phyloP scores from a whole-genome alignment of 805 yeast species.

The Yarrowia divulgata region DNA sequence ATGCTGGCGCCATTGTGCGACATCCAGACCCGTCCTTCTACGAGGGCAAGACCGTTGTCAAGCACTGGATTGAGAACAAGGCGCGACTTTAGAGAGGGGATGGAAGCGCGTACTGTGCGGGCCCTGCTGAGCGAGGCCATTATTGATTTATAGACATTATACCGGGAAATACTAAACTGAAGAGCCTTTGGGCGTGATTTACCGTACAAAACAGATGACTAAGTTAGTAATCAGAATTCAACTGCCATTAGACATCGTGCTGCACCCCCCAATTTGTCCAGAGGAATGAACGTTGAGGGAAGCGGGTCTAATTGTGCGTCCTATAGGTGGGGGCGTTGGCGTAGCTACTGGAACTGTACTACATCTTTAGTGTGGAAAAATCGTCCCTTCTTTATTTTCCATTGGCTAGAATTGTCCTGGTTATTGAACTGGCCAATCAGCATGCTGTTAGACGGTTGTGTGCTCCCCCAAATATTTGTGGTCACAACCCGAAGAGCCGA shows the following conservation, averaged over 20 bases:
- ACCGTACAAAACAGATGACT: background rate
- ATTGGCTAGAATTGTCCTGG: background rate
- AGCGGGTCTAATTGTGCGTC: background rate
- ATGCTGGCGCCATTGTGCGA: conserved; percentile 82
- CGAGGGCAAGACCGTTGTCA: conserved; percentile 74
- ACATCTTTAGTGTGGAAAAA: conserved; percentile 3
- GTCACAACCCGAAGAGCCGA: conserved; percentile 8
- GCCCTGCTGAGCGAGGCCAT: background rate
- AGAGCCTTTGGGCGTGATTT: conserved; percentile 9
- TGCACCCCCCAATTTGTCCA: conserved; percentile 9
- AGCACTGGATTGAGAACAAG: conserved; percentile 65
- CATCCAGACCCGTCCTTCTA: conserved; percentile 60
- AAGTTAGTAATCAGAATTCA: conserved; percentile 21
- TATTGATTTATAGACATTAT: conserved; percentile 31
- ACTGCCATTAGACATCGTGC: conserved; percentile 17
- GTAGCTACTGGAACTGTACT: no score
- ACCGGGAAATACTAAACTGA: conserved; percentile 17
- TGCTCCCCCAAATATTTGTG: no score
- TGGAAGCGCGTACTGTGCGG: background rate
- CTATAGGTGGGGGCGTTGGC: conserved; percentile 2
- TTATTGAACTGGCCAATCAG: background rate
- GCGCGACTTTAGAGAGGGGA: conserved; percentile 44
- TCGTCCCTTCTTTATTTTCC: background rate
- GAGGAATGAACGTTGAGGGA: conserved; percentile 7
- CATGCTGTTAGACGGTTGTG: no score